Percentiles rank a stretch among this genome's conserved stretches.
Conservation (phyloP, 1,284 basidiomycete species). For the Meripilus lineatus region DNA sequence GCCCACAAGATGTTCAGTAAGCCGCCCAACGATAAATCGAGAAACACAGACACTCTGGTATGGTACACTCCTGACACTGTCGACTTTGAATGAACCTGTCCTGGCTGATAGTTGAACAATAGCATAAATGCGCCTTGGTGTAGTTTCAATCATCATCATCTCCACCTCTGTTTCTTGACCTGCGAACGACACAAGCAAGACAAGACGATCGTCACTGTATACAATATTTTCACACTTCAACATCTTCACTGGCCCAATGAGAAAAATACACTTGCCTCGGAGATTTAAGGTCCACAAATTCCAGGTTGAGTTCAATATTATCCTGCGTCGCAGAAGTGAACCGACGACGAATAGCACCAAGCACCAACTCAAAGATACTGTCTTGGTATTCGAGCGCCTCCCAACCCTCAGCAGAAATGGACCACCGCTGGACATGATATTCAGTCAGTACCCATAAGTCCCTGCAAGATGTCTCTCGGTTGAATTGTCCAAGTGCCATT, state of each 20-base stretch:
- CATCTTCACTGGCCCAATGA: too few relatives aligned
- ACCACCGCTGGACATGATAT: conserved; percentile 65
- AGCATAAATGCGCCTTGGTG: conserved; percentile 59
- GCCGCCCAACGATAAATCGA: conserved; percentile 7
- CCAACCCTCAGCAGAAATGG: conserved; percentile 59
- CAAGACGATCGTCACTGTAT: conserved; percentile 30
- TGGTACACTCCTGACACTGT: conserved; percentile 53
- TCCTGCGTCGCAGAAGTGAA: conserved; percentile 34
- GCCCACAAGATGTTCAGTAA: too few relatives aligned
- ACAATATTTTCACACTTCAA: not conserved
- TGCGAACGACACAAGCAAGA: conserved; percentile 65
- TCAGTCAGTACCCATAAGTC: conserved; percentile 65
- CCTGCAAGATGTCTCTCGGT: conserved; percentile 32
- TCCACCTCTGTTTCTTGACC: conserved; percentile 44
- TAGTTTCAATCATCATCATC: conserved; percentile 36
- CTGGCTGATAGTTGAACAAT: conserved; percentile 44
- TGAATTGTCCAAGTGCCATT: conserved; percentile 43
- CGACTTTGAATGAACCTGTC: conserved; percentile 39
- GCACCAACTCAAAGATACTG: conserved; percentile 43
- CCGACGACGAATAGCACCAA: conserved; percentile 37
- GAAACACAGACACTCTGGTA: conserved; percentile 62
- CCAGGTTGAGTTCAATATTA: conserved; percentile 53
- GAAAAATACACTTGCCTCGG: conserved; percentile 42
- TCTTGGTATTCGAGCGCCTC: conserved; percentile 55
- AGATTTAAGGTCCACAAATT: conserved; percentile 63